phyloP scores from a whole-genome alignment of 2,329 filamentous ascomycete species.

The Amesomyces nigricolor region DNA sequence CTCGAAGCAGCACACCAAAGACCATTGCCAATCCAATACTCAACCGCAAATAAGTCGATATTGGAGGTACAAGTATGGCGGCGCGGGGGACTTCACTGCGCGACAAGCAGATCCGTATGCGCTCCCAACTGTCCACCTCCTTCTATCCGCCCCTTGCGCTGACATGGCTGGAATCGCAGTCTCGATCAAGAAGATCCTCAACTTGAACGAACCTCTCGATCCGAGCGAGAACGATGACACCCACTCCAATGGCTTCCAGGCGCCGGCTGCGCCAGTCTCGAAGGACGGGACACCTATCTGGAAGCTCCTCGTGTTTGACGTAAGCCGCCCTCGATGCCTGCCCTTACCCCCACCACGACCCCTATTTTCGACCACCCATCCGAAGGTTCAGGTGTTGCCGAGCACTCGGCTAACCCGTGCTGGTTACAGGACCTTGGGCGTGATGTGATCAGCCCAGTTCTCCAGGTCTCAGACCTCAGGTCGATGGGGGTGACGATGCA shows the following conservation, averaged over 20 bases:
- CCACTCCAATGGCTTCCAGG: slow-evolving; percentile 57
- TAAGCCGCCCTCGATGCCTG: slow-evolving; percentile 8
- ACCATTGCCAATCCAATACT: not conserved
- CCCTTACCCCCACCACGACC: no score
- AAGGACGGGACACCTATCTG: slow-evolving; percentile 65
- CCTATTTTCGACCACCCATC: not conserved
- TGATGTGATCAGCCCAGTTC: slow-evolving; percentile 94
- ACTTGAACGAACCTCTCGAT: slow-evolving; percentile 73
- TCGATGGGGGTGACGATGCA: slow-evolving; percentile 96
- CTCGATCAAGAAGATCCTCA: slow-evolving; percentile 91
- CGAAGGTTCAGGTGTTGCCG: not conserved
- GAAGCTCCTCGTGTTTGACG: slow-evolving; percentile 96
- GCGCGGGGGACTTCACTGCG: slow-evolving; percentile 43
- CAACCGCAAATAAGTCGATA: not conserved
- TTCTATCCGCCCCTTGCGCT: not conserved
- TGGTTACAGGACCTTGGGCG: slow-evolving; percentile 55
- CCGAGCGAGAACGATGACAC: slow-evolving; percentile 57
- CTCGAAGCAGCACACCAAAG: not conserved
- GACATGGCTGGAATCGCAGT: slow-evolving; percentile 44
- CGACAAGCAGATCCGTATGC: slow-evolving; percentile 46
- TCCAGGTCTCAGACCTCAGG: slow-evolving; percentile 87
- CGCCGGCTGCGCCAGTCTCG: slow-evolving; percentile 71
- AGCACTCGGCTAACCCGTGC: slow-evolving; percentile 11
- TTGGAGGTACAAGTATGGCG: slow-evolving; percentile 36
- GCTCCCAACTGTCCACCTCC: not conserved